Evolutionary conservation across 345 rosid genomes (phyloP).

Genomic region (Dipteronia sinensis): DNA sequence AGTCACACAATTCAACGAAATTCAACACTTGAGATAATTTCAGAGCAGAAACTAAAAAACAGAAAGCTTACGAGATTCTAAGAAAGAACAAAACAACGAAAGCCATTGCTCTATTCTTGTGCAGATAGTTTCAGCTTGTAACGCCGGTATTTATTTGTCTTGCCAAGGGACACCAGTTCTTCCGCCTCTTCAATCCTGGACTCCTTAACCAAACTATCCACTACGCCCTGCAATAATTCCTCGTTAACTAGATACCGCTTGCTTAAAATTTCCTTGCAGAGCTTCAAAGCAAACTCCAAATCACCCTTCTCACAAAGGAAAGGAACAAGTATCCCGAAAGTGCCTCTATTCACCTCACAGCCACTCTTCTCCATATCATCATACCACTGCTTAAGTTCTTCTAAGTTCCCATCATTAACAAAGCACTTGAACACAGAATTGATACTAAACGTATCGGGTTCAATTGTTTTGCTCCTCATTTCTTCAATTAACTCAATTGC

Average conservation of each 20-base stretch:
- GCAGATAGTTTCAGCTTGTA: conserved; percentile 45
- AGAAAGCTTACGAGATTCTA: neutral
- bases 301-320: conserved; percentile 59
- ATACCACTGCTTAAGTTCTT: conserved; percentile 59
- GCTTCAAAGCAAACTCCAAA: conserved; percentile 45
- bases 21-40: neutral
- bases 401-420: conserved; percentile 42
- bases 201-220: conserved; percentile 49
- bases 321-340: conserved; percentile 45
- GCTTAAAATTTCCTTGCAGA: conserved; percentile 43
- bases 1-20: neutral
- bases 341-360: conserved; percentile 33
- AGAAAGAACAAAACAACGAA: neutral
- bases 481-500: conserved; percentile 44
- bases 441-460: conserved; percentile 52
- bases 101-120: conserved; percentile 16
- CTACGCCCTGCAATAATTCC: conserved; percentile 50
- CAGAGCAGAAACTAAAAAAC: neutral
- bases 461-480: conserved; percentile 48
- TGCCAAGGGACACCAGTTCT: conserved; percentile 57
- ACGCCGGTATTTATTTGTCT: conserved; percentile 35
- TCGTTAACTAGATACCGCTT: conserved; percentile 32
- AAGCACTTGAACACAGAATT: conserved; percentile 61
- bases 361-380: conserved; percentile 38
- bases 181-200: conserved; percentile 56